A percentile compares a stretch with the other conserved stretches of the same genome.
Evolutionary conservation across 495 filamentous ascomycete species (phyloP).

Genomic region (Penicillium desertorum): DNA sequence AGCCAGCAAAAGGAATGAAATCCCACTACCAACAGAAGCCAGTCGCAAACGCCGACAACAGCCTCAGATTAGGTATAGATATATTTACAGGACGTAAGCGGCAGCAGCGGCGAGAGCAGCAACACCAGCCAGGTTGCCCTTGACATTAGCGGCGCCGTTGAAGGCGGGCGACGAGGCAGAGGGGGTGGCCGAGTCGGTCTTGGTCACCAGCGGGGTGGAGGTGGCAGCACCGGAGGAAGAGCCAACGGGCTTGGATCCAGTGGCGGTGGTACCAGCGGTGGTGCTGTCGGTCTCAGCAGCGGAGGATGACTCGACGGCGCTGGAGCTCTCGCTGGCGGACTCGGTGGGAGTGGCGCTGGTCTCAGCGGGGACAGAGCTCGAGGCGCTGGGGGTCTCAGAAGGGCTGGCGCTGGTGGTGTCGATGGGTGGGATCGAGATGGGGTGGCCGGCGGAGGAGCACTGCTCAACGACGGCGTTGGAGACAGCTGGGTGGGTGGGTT

Average conservation of each 20-base stretch:
- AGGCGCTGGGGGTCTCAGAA: no score
- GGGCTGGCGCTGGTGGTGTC: conserved; percentile 20
- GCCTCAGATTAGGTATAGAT: conserved; percentile 21
- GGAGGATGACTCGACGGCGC: conserved; percentile 1
- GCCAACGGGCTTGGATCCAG: background rate
- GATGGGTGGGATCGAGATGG: conserved; percentile 40
- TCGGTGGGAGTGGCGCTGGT: conserved; percentile 15
- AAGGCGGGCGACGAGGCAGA: conserved; percentile 25
- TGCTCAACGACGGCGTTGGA: conserved; percentile 36
- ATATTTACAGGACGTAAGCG: conserved; percentile 36
- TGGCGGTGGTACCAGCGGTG: conserved; percentile 6
- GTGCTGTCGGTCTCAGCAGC: conserved; percentile 1
- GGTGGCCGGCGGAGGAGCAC: conserved; percentile 40
- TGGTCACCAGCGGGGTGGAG: conserved; percentile 16
- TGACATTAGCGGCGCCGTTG: conserved; percentile 27
- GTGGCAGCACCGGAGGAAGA: conserved; percentile 12
- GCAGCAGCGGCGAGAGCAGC: conserved; percentile 32
- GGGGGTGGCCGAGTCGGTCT: conserved; percentile 13
- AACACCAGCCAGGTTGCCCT: conserved; percentile 35
- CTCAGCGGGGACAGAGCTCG: background rate
- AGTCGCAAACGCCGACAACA: background rate
- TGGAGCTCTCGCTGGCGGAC: conserved; percentile 12
- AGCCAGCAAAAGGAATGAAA: background rate
- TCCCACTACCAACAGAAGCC: background rate
- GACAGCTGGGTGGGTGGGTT: conserved; percentile 28